Base-by-base conservation (phyloP, 1,139 yeast genomes). In the Sugiyamaella japonica region DNA sequence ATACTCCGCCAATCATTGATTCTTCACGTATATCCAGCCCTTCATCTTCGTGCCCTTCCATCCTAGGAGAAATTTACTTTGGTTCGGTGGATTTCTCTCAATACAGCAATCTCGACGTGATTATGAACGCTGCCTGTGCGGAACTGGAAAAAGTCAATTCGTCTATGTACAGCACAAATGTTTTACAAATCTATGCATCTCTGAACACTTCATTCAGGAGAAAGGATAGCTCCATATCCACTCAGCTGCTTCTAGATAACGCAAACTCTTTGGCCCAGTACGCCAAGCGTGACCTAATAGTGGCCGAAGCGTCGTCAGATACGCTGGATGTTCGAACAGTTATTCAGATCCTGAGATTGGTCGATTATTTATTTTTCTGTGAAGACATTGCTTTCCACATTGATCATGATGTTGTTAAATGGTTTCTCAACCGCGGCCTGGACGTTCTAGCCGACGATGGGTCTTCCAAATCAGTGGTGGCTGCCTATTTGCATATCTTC, bases 401-500 rank as follows among this genome's bases (percentile, higher is more conserved):
- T n/a, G 66, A 64, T 41, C 40, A 31, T 20, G 61, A 59, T 7
- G 43, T 64, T 13, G 60, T 60, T 8, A 48, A 54, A 20, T 63
- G 66, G 65, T 63, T 66, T 45, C 52, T 63, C 7, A 37, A 50
- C 2, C 60, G 62, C 13, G 67, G 65, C 1, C 47, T 65, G 12
- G 60, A 56, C 17, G 66, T 59, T 1, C 52, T 66, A 34, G 60
- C 59, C 15, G 55, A 56, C 45, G 56, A 58, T 2, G 41, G 42
- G 4, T 53, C 66, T 2, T 53, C 64, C 8, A 56, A 64, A 55
- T 56, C 64, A 5, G 59, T 65, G 13, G 54, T 63, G 10, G 66
- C 64, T 9, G 64, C 63, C 9, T 63, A 63, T 37, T 55, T 65
- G 39, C 68, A 65, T 56, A 58, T 66, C 17, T 60, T 66, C 51